Evolutionary conservation across 2,329 filamentous ascomycete genomes (phyloP).

Genomic region (Xylariaceae sp.): DNA sequence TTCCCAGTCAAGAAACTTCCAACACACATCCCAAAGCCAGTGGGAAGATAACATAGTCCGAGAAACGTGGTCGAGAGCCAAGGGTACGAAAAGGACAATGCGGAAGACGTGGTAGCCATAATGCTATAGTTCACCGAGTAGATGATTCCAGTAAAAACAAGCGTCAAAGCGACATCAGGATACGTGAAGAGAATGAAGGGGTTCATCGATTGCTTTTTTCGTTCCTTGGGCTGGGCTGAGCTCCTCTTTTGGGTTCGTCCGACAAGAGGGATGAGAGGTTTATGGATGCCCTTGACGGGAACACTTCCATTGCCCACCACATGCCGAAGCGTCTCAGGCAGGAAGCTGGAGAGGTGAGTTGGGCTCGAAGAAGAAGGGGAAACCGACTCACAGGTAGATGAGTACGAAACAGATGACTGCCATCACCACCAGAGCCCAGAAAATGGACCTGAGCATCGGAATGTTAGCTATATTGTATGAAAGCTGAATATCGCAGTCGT

Average conservation of each 20-base stretch:
- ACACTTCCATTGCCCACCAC: constrained; percentile 26
- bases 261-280: constrained; percentile 15
- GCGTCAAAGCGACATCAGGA: constrained; percentile 25
- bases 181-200: constrained; percentile 28
- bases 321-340: constrained; percentile 28
- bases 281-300: constrained; percentile 6
- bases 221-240: not conserved
- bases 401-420: constrained; percentile 32
- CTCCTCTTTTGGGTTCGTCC: constrained; percentile 2
- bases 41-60: constrained; percentile 29
- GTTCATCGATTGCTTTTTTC: constrained; percentile 16
- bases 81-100: constrained; percentile 23
- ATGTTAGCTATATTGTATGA: too few species aligned
- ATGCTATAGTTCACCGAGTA: constrained; percentile 32
- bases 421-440: constrained; percentile 50
- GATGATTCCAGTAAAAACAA: constrained; percentile 29
- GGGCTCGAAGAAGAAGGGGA: too few species aligned
- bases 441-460: constrained; percentile 29
- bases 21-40: constrained; percentile 26
- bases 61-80: constrained; percentile 27
- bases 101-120: constrained; percentile 30
- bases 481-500: too few species aligned
- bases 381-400: constrained; percentile 20
- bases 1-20: constrained; percentile 25
- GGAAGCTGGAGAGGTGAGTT: constrained; percentile 4